Evolutionary conservation across 306 rosid genomes (phyloP), one percentile per base, ranked within the genome.

Genomic region (Sphenostylis stenocarpa): DNA sequence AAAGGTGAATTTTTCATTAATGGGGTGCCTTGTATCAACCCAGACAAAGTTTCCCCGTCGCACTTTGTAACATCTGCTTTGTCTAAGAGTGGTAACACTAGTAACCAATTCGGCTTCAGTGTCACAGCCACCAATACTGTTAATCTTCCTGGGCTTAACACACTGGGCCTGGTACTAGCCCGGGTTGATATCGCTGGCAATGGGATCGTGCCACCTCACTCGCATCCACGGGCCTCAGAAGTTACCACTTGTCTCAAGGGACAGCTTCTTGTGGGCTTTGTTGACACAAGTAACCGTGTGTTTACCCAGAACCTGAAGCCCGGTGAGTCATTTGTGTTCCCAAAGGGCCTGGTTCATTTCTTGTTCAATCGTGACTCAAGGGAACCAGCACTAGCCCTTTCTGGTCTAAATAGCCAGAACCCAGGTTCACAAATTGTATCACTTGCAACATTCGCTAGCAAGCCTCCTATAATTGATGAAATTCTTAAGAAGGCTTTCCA

Each of bases 121-220:
- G 81, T 77, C 5, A 88, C 89, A 2, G 24, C 70, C 0, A 83
- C 93, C 4, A 85, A 36, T 79, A 78, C 81, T 0, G 39, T 43
- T 4, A 89, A 89, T 13, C 82, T 93, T 23, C 93, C 96, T 1
- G 96, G 97, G 81, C 83, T 91, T 31, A 93, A 93, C 86, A 93
- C 98, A 0, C 21, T 91, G 90, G 98, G 95, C 75, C 43, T 91
- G 12, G 52, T 86, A 0, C 10, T 91, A 88, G 88, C 75, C 80
- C 87, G 93, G 5, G 41, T 86, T 0, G 98, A 90, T 60, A 49
- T 89, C 2, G 87, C 56, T 0, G 80, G 38, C 0, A 49, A 70
- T 7, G 91, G 91, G 21, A 2, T 85, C 0, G 82, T 88, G 4
- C 88, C 93, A 0, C 90, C 88, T 2, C 98, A 88, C 78, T 58